A percentile compares a stretch with the other conserved stretches of the same genome.
phyloP scores from a whole-genome alignment of 345 rosid genomes.

The Ceriops zippeliana region DNA sequence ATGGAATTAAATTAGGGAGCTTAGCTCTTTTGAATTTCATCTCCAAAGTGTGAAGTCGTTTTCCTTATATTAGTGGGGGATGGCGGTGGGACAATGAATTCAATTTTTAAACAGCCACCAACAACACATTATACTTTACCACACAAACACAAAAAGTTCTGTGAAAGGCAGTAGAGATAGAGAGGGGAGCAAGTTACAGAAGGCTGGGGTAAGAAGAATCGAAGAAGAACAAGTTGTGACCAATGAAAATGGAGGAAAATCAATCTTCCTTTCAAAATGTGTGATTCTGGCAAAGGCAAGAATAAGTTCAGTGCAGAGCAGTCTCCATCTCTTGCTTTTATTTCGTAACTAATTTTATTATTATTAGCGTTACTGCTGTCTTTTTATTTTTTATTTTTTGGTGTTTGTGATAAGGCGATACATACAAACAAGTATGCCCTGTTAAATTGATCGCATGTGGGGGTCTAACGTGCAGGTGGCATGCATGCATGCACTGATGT shows the following conservation, averaged over 20 bases:
- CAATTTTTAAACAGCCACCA: constrained; percentile 25
- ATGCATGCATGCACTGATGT: constrained; percentile 24
- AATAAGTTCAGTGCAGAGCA: background rate
- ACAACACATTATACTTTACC: constrained; percentile 2
- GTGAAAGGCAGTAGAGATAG: background rate
- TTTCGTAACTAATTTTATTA: background rate
- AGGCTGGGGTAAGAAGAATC: background rate
- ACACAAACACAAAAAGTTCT: too few relatives aligned
- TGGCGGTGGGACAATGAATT: constrained; percentile 33
- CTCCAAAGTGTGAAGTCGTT: constrained; percentile 36
- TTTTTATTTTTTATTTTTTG: too few relatives aligned
- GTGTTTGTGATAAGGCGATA: background rate
- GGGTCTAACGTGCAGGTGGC: constrained; percentile 34
- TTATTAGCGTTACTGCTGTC: background rate
- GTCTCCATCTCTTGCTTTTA: constrained; percentile 1
- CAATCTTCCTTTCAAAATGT: constrained; percentile 11
- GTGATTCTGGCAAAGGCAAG: too few relatives aligned
- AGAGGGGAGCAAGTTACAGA: constrained; percentile 9
- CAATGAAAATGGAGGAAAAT: constrained; percentile 23
- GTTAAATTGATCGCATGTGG: constrained; percentile 23
- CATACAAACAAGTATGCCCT: background rate
- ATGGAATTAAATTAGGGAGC: background rate
- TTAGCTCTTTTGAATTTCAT: background rate
- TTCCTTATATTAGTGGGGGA: constrained; percentile 45
- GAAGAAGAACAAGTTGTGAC: constrained; percentile 33